Conservation (phyloP, 805 yeast species). For the Saccharomycopsis microspora region DNA sequence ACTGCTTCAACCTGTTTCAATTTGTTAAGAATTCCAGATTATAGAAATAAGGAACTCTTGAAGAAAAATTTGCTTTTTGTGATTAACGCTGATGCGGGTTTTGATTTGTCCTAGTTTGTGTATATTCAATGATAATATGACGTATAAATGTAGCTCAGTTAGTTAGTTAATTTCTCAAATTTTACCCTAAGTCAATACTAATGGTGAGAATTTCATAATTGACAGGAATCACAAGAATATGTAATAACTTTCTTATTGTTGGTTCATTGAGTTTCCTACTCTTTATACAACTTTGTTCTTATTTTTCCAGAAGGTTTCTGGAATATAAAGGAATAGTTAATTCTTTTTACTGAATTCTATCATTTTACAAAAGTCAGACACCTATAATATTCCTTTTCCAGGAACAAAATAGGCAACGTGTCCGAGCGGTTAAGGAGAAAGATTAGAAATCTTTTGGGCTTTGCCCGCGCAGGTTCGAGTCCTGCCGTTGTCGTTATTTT, state of each 20-base stretch:
- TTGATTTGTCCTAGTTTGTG: slow-evolving; percentile 51
- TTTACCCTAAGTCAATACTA: no score
- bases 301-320: no score
- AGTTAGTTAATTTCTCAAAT: no score
- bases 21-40: slow-evolving; percentile 76
- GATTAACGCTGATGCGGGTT: slow-evolving; percentile 75
- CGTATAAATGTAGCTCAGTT: no score
- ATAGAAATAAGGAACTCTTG: slow-evolving; percentile 45
- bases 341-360: no score
- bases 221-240: no score
- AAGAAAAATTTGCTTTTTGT: slow-evolving; percentile 62
- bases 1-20: slow-evolving; percentile 93
- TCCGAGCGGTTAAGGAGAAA: slow-evolving; percentile 18
- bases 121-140: neutral
- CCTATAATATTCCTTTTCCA: no score
- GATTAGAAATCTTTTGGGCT: slow-evolving; percentile 37
- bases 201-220: slow-evolving; percentile 9
- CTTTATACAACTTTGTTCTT: no score
- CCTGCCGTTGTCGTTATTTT: slow-evolving; percentile 56
- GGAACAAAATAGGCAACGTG: slow-evolving; percentile 12
- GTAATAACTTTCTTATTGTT: no score
- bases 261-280: no score
- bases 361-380: no score
- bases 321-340: no score
- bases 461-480: slow-evolving; percentile 58